Base-by-base conservation (phyloP, 495 filamentous ascomycete genomes). In the Neurospora sp. region DNA sequence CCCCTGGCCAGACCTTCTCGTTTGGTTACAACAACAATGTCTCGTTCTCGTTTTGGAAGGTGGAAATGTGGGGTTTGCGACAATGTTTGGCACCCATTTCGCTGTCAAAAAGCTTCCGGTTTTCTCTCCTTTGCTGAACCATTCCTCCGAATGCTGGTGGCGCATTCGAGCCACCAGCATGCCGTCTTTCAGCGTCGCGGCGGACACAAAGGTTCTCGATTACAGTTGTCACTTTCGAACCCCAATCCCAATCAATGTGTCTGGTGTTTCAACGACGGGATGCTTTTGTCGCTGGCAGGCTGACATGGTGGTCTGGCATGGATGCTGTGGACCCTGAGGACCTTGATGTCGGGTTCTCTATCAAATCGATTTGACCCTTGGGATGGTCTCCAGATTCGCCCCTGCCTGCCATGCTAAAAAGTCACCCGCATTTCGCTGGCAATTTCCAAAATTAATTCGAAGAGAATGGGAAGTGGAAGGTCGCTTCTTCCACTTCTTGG, bases 41-140 rank as follows among this genome's bases (percentile, higher is more conserved):
- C 53, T 61, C 53, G 53, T 61, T 35, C 53, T 35, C 31, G 40
- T 39, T 71, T 71, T 10, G 70, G 70, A 71, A 71, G 70, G 70
- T 71, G 70, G 70, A 41, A 70, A 41, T 44, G 41, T 40, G 69
- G 20, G 20, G 9, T 53, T 53, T 53, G 38, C 20, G 40, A 70
- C 40, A 35, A 70, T 48, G 40, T 48, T 44, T 41, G 69, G 40
- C 42, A 53, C 45, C 27, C 27, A 31, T 31, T 31, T 31, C 27
- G 2, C 27, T 31, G 27, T 31, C 27, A 31, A 31, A 31, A 31
- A 31, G 27, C 27, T 31, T 31, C 27, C 27, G 53, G 10, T 31
- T 61, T 61, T 35, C 53, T 17, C 53, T 1, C 27, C 20, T 20
- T 45, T 17, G 20, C 41, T 59, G 31, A 35, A 35, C 31, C 31